These are phyloP conservation scores for Cystoderma amianthinum DNA, from an alignment of 768 basidiomycete species.

Conservation along the genomic window DNA sequence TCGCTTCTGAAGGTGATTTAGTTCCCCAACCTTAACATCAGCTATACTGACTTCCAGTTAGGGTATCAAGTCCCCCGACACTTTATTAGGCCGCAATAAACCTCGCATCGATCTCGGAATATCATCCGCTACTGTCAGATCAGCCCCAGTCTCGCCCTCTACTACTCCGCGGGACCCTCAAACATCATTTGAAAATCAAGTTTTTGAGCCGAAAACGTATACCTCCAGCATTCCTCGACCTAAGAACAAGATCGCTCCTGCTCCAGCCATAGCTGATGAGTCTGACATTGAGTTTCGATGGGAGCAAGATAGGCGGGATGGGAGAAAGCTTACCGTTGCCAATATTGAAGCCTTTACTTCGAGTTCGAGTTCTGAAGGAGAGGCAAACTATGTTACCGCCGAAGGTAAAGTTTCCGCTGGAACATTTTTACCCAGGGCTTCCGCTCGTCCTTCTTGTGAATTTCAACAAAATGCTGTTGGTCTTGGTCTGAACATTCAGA, in stretches of 20 bases:
- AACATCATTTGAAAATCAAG: not conserved
- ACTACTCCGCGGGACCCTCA: not conserved
- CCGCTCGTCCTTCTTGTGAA: conserved; percentile 1
- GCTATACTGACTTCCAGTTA: not conserved
- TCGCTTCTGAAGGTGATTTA: conserved; percentile 16
- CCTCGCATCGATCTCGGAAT: conserved; percentile 29
- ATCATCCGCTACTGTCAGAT: not conserved
- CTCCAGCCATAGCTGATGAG: conserved; percentile 23
- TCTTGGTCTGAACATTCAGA: conserved; percentile 14
- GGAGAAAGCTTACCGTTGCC: conserved; percentile 35
- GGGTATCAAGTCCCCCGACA: not conserved
- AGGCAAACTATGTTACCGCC: not conserved
- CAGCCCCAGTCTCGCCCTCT: not conserved
- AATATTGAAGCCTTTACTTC: conserved; percentile 36
- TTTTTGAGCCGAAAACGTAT: conserved; percentile 6
- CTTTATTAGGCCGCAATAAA: conserved; percentile 10
- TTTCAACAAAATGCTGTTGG: conserved; percentile 9
- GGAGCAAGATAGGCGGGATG: conserved; percentile 27
- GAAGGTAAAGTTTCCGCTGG: not conserved
- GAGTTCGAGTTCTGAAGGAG: conserved; percentile 29
- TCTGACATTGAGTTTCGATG: conserved; percentile 37
- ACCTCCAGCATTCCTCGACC: conserved; percentile 29
- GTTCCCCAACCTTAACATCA: too few species aligned
- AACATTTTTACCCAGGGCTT: too few species aligned
- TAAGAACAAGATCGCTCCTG: conserved; percentile 14